Base-by-base conservation (phyloP, 805 yeast genomes). In the Starmerella asiatica region DNA sequence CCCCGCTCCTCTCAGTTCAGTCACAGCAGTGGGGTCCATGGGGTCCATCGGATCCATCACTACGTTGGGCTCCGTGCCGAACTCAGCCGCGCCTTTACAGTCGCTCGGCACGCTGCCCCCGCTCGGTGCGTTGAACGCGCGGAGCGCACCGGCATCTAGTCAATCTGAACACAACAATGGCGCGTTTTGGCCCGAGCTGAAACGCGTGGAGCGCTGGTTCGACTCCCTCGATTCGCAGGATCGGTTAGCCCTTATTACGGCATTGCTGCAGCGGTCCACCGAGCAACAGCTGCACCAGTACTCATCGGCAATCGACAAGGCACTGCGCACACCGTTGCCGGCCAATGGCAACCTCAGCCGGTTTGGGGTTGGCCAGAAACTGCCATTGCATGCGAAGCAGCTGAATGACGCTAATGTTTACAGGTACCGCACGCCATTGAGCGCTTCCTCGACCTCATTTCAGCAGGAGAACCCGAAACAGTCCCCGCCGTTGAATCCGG, bases 171-270 rank as follows among this genome's bases (percentile, higher is more conserved):
- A 6, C n/a, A 9, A 26, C 34, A 8, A 24, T 6, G 14, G 6
- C 5, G 4, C 24, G 17, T 32, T 32, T 26, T 44, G 48, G 48
- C 45, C 34, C 44, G 45, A 44, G 19, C 48, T 46, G 28, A 39
- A 45, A 32, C 56, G 60, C 26, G 52, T 63, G 41, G 66, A 60
- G 46, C 53, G 55, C 37, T 64, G 69, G 69, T 64, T 61, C 47
- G 56, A 59, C 29, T 54, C 56, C 26, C 55, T 64, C 24, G 49
- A 54, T 34, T 55, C 55, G 26, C 54, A 54, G 20, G 68, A 64
- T 46, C 60, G 65, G 28, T 53, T 62, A 6, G 59, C 64, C 23
- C 55, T 67, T 8, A 46, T 63, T 36, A 50, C 56, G 36, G 48
- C 66, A 9, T 53, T 64, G 29, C 49, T 60, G 17, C 58, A 58